Conservation (phyloP, 2,329 filamentous ascomycete species). For the Fusarium denticulatum region DNA sequence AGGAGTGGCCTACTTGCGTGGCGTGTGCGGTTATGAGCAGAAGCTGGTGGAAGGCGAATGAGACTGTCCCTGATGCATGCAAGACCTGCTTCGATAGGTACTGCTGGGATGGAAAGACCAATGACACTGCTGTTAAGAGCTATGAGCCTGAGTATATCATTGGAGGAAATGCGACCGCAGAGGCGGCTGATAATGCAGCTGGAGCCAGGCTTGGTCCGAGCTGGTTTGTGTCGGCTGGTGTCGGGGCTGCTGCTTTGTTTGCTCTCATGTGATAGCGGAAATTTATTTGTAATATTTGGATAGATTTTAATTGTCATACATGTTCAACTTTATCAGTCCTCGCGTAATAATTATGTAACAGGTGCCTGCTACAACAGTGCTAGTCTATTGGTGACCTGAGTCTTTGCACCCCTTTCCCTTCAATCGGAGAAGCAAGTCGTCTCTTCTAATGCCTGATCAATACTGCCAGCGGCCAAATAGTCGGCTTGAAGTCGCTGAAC, state of each 20-base stretch:
- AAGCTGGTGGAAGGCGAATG: conserved; percentile 76
- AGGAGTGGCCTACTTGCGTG: conserved; percentile 83
- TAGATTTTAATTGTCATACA: not conserved
- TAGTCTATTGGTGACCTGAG: not conserved
- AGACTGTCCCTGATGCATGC: conserved; percentile 76
- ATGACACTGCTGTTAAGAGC: conserved; percentile 47
- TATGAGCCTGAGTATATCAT: conserved; percentile 46
- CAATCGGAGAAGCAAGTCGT: fast-evolving
- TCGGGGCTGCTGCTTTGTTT: not conserved
- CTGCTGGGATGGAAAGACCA: conserved; percentile 87
- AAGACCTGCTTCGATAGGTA: conserved; percentile 79
- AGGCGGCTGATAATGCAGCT: not conserved
- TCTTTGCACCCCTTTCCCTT: not conserved
- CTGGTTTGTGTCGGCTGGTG: conserved; percentile 2
- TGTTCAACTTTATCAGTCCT: not conserved
- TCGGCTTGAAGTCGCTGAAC: fast-evolving
- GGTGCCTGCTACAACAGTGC: no score
- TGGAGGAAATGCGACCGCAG: conserved; percentile 35
- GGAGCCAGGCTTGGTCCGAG: not conserved
- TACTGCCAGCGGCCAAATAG: fast-evolving
- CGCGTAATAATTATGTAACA: not conserved
- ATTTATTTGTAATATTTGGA: not conserved
- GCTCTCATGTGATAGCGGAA: not conserved
- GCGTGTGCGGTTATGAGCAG: conserved; percentile 88
- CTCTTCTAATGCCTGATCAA: fast-evolving